A percentile compares a stretch with the other conserved stretches of the same genome.
Conservation (phyloP, 73 alveolate species). For the Symbiodinium pilosum region DNA sequence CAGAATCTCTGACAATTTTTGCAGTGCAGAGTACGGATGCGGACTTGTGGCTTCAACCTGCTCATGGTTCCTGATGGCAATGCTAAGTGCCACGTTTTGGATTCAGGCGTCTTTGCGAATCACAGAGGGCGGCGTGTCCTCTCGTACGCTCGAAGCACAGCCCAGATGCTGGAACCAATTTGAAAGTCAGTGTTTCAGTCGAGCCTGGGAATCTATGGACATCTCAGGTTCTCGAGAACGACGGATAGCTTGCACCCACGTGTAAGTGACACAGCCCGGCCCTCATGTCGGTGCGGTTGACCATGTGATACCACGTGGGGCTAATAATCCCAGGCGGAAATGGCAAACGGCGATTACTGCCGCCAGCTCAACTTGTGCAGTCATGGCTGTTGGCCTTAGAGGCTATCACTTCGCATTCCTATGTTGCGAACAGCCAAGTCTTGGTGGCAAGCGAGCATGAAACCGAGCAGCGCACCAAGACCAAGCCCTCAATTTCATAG, state of each 20-base stretch:
- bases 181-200: too few species aligned
- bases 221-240: neutral
- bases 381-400: too few species aligned
- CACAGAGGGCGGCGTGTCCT: constrained; percentile 17
- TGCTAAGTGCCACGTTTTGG: too few species aligned
- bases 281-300: neutral
- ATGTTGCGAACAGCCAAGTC: constrained; percentile 2
- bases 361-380: neutral
- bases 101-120: too few species aligned
- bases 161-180: too few species aligned
- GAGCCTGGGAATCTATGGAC: too few species aligned
- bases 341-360: neutral
- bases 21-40: too few species aligned
- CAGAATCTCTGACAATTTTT: too few species aligned
- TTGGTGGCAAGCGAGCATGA: neutral
- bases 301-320: too few species aligned
- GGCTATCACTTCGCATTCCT: too few species aligned
- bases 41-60: too few species aligned
- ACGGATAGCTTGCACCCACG: neutral
- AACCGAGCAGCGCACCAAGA: neutral
- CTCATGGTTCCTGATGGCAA: too few species aligned
- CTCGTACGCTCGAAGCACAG: neutral
- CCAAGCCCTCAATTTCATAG: neutral
- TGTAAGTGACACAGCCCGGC: neutral
- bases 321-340: neutral